Evolutionary conservation across 2,329 filamentous ascomycete species (phyloP).

Genomic region (Cladosporium phlei): DNA sequence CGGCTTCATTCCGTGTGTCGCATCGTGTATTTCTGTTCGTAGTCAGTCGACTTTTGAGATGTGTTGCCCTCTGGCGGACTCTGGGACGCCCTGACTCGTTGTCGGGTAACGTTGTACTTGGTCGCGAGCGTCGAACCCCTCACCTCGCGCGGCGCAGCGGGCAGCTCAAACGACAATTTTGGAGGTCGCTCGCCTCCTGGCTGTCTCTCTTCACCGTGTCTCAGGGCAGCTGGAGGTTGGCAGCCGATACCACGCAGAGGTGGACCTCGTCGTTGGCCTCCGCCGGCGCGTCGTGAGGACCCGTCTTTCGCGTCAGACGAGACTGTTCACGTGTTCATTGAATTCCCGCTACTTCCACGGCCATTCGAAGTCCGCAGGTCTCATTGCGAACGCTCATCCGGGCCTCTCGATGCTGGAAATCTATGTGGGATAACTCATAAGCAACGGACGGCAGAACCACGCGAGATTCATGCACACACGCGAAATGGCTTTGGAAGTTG

Average conservation of each 20-base stretch:
- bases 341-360: background rate
- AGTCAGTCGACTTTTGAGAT: background rate
- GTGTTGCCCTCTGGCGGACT: background rate
- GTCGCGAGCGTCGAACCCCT: background rate
- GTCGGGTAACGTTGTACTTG: background rate
- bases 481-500: background rate
- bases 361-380: slow-evolving; percentile 1
- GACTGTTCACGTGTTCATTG: background rate
- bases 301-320: slow-evolving; percentile 2
- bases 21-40: background rate
- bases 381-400: background rate
- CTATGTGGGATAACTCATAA: slow-evolving; percentile 1
- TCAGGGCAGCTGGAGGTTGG: background rate
- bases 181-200: background rate
- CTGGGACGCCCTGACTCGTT: background rate
- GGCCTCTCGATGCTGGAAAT: background rate
- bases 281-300: background rate
- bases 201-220: background rate
- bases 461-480: background rate
- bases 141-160: background rate
- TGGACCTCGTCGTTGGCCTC: slow-evolving; percentile 2
- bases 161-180: background rate
- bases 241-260: background rate
- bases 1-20: background rate
- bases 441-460: slow-evolving; percentile 1